Base-by-base conservation (phyloP, 225 moss, liverwort and hornwort genomes). In the Rhytidiadelphus loreus region DNA sequence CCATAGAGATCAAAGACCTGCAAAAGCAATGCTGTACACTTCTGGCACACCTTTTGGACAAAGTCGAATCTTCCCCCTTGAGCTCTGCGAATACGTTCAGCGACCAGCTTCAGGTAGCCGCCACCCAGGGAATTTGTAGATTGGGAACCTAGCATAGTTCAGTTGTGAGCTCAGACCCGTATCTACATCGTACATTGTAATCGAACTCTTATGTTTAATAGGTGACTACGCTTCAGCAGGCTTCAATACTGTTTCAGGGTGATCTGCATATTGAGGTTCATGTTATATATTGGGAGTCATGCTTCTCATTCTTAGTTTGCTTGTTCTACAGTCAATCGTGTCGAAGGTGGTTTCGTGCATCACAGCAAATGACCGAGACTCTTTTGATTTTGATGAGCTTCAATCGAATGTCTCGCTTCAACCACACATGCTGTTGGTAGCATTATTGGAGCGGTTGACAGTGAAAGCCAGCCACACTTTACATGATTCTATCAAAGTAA, bases 331-430 rank as follows among this genome's bases (percentile, higher is more conserved):
- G 96, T 92, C 93, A 90, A 94, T 99, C 82, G 96, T 97, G 69
- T 96, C 98, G 72, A 99, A 94, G 90, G 93, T 99, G 82, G 95
- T 99, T 66, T 94, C 95, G 46, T 96, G 94, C 88, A 94, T 94
- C 87, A 91, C 92, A 85, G 87, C 89, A 52, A 72, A 87, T 78
- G 72, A 84, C 64, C 80, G 79, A 86, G 77, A 26, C 35, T 53
- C 71, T 89, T 61, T 58, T 72, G 89, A 87, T 87, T 85, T 60
- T 85, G 85, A 88, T 73, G 91, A 87, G 37, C 84, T 59, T 83
- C 87, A 86, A 86, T 78, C 88, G 60, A 82, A 48, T 88, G 87
- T 44, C 43, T 77, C 78, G 82, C 88, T 88, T 84, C 83, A 90
- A 85, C 80, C 63, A 82, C 83, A 85, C 55, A 75, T 90, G 80